Base-by-base conservation (phyloP, 106 monocot species). In the Narthecium ossifragum region DNA sequence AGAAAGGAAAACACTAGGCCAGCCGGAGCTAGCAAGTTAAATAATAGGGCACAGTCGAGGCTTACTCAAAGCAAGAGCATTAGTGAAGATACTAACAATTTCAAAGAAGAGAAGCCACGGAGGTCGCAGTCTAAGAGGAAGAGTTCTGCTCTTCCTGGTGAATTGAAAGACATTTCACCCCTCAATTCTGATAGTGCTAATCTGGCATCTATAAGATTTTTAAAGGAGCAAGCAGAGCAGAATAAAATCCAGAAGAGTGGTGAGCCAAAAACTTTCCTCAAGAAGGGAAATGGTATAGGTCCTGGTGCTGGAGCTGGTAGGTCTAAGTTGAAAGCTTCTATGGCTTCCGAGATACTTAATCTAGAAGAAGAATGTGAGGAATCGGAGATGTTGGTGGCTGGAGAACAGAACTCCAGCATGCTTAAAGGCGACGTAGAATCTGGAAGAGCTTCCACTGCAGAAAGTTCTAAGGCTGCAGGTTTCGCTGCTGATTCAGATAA, bases 1-100 rank as follows among this genome's bases (percentile, higher is more conserved):
- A 66, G 82, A 57, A 85, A 89, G 34, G 88, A 93, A 73, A 89
- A 80, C 49, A 77, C 76, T 30, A 89, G 63, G 45, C 74, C 85
- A 15, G 22, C 59, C 20, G 79, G 65, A 43, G 31, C 51, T 36
- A 68, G 46, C 55, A 88, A 80, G 63, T 14, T 51, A 29, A 54
- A 47, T 47, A 24, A 48, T 34, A 62, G 68, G 24, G 39, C 14
- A 29, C 81, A 82, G 17, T 26, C 61, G 38, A 77, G 70, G 59
- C 69, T 59, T 66, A 26, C 63, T 55, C 74, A 68, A 64, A 89
- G 83, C 73, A 90, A 81, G 68, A 83, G 83, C 55, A 75, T 60
- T 49, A 73, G 14, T 64, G 86, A 84, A 58, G 83, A 90, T 15
- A 63, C 56, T 31, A 69, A 73, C 22, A 37, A 73, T 46, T 59